Evolutionary conservation across 108 stramenopile species (phyloP).

Genomic region (Stephanodiscus triporus): DNA sequence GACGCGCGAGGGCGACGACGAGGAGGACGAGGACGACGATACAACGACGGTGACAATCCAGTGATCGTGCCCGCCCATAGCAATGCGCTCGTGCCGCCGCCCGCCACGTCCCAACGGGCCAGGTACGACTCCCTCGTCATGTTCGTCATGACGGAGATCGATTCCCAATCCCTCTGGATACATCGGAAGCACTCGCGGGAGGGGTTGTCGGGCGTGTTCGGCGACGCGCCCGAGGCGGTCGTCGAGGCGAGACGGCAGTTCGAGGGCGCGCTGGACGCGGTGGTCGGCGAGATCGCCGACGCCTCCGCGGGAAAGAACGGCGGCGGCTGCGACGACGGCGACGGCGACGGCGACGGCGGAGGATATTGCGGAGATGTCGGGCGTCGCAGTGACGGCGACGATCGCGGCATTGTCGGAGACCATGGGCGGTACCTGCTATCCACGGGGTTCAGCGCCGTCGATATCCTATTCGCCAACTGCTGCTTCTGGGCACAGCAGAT

Average conservation of each 20-base stretch:
- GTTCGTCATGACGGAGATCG: constrained; percentile 67
- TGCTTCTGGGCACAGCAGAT: constrained; percentile 72
- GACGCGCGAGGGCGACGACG: neutral
- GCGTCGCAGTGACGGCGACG: no score
- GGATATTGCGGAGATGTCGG: neutral
- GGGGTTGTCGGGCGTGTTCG: constrained; percentile 57
- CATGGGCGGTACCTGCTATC: constrained; percentile 51
- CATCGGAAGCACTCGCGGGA: constrained; percentile 66
- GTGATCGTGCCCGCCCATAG: neutral
- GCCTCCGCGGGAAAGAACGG: neutral
- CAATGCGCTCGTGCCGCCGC: constrained; percentile 57
- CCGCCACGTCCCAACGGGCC: constrained; percentile 62
- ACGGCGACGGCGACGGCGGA: constrained; percentile 32
- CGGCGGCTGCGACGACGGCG: neutral
- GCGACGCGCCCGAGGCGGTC: constrained; percentile 64
- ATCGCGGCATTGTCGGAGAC: no score
- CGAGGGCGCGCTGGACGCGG: constrained; percentile 25
- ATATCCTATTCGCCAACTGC: constrained; percentile 76
- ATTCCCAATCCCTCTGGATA: constrained; percentile 79
- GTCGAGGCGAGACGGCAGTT: constrained; percentile 68
- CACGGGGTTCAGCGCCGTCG: constrained; percentile 66
- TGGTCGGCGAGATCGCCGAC: constrained; percentile 52
- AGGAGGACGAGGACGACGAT: neutral
- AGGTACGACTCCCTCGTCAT: constrained; percentile 68
- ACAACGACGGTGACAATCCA: no score